Percentiles rank a stretch among this genome's conserved stretches.
Conservation (phyloP, 306 rosid genomes). For the Trifolium fragiferum region DNA sequence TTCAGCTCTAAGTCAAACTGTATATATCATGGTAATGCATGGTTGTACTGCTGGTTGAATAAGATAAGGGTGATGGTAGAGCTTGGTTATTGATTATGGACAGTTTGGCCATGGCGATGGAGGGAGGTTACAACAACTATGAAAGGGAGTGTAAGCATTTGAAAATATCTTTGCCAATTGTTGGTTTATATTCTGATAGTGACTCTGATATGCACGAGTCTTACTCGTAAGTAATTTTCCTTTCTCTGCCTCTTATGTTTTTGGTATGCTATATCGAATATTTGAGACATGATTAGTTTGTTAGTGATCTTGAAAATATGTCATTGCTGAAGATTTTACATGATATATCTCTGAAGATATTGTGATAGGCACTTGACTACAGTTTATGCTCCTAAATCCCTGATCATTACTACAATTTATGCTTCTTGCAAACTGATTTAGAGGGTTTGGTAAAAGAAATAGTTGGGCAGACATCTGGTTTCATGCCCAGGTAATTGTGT, state of each 20-base stretch:
- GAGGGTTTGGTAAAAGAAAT: conserved; percentile 79
- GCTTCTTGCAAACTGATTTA: conserved; percentile 69
- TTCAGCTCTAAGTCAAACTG: not conserved
- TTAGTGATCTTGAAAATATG: no score
- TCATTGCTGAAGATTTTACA: no score
- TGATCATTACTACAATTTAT: conserved; percentile 43
- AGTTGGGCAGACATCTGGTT: conserved; percentile 92
- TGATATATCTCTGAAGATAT: conserved; percentile 15
- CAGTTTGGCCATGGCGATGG: not conserved
- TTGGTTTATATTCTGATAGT: no score
- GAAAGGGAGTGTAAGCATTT: no score
- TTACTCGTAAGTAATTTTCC: no score
- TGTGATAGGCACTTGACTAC: not conserved
- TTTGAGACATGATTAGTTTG: no score
- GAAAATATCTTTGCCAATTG: no score
- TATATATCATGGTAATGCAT: no score
- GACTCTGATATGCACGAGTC: no score
- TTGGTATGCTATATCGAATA: no score
- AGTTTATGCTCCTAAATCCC: conserved; percentile 32
- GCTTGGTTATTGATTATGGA: not conserved
- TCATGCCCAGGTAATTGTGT: conserved; percentile 78
- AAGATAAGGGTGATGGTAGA: not conserved
- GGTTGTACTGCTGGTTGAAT: no score
- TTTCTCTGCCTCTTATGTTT: no score
- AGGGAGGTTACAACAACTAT: not conserved